A percentile compares a stretch with the other conserved stretches of the same genome.
Evolutionary conservation across 257 asterid species (phyloP).

Genomic region (Gentiana straminea): DNA sequence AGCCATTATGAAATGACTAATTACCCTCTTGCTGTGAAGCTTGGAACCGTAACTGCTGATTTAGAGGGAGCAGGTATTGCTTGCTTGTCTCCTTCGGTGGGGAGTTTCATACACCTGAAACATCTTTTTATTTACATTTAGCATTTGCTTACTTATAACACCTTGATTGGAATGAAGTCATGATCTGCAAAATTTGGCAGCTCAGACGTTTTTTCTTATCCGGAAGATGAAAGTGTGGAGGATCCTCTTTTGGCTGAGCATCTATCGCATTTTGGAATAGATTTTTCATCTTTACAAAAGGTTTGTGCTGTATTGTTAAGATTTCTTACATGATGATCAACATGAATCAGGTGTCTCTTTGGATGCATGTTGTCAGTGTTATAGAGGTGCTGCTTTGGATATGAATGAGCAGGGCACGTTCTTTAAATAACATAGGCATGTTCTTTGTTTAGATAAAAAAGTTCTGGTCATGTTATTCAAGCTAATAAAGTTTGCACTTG

Average conservation of each 20-base stretch:
- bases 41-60: conserved; percentile 95
- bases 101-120: background rate
- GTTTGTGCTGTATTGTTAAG: conserved; percentile 28
- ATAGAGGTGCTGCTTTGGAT: no score
- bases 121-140: background rate
- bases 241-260: conserved; percentile 97
- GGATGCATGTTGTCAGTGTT: no score
- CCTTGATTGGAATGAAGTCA: conserved; percentile 35
- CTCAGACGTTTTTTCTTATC: conserved; percentile 97
- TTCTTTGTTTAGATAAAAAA: no score
- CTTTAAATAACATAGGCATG: no score
- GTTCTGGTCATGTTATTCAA: no score
- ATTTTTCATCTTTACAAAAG: conserved; percentile 95
- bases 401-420: no score
- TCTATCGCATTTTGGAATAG: conserved; percentile 91
- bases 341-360: no score
- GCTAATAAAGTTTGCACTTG: no score
- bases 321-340: background rate
- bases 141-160: background rate
- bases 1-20: conserved; percentile 54
- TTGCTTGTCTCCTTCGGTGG: background rate
- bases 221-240: conserved; percentile 82
- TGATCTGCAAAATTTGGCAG: conserved; percentile 75
- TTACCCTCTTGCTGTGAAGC: conserved; percentile 94
- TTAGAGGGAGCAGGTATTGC: conserved; percentile 87